Percentiles rank a stretch among this genome's conserved stretches.
phyloP scores from a whole-genome alignment of 768 basidiomycete species.

The Strobilomyces dryophilus region DNA sequence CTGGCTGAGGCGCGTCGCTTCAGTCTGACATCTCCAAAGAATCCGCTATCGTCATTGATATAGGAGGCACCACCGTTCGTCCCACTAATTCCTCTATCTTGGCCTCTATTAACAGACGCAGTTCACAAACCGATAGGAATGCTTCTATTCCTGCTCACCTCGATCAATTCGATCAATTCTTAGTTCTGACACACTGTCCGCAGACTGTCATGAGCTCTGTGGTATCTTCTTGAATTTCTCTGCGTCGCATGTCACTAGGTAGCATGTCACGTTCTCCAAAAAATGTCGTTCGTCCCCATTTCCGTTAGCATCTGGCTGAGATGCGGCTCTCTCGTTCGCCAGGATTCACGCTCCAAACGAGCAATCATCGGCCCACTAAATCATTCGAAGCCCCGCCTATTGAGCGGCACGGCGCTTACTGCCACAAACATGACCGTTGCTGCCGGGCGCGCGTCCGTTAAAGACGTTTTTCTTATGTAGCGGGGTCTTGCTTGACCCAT shows the following conservation, averaged over 20 bases:
- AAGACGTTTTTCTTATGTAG: conserved; percentile 21
- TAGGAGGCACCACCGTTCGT: conserved; percentile 57
- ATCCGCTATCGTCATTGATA: conserved; percentile 52
- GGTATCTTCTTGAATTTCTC: conserved; percentile 60
- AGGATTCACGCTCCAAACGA: conserved; percentile 29
- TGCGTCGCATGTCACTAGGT: conserved; percentile 51
- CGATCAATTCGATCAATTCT: not conserved
- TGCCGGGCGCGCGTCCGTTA: conserved; percentile 29
- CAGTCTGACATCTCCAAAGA: conserved; percentile 31
- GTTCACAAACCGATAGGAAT: conserved; percentile 52
- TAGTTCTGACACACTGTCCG: conserved; percentile 11
- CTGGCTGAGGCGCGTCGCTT: conserved; percentile 47
- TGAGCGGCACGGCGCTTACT: conserved; percentile 55
- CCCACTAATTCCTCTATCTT: conserved; percentile 5
- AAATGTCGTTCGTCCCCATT: not conserved
- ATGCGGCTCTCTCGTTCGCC: conserved; percentile 53
- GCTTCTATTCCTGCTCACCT: conserved; percentile 34
- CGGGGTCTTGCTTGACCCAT: conserved; percentile 21
- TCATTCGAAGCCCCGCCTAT: conserved; percentile 47
- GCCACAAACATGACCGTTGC: conserved; percentile 58
- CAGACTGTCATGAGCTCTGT: conserved; percentile 49
- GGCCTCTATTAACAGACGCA: conserved; percentile 11
- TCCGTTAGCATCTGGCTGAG: conserved; percentile 52
- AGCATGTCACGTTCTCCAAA: not conserved
- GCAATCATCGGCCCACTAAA: conserved; percentile 54